Conservation (phyloP, 2,329 filamentous ascomycete species). For the Fusarium euwallaceae region DNA sequence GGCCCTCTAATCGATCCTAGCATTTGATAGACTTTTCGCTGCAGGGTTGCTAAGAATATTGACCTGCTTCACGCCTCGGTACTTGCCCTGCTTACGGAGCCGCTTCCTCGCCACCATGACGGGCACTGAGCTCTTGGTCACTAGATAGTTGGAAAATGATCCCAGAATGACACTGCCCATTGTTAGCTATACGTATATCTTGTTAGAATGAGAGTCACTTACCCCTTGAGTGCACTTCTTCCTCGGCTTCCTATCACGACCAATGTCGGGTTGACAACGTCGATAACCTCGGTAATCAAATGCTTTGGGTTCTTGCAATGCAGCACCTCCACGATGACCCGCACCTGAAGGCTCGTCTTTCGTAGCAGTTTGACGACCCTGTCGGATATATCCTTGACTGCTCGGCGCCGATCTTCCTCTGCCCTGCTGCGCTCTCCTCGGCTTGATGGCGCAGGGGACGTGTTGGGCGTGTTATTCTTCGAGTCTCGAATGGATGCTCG, state of each 20-base stretch:
- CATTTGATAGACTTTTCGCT: conserved; percentile 75
- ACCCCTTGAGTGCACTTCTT: conserved; percentile 93
- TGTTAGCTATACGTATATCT: conserved; percentile 48
- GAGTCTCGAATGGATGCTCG: conserved; percentile 50
- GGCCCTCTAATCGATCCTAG: conserved; percentile 76
- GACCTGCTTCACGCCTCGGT: conserved; percentile 79
- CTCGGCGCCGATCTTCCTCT: conserved; percentile 84
- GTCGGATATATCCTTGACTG: conserved; percentile 86
- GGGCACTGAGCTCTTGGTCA: conserved; percentile 95
- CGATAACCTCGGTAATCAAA: conserved; percentile 96
- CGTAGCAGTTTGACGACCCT: conserved; percentile 86
- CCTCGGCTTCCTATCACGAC: conserved; percentile 94
- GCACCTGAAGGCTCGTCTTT: conserved; percentile 92
- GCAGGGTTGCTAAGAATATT: conserved; percentile 84
- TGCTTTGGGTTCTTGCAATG: conserved; percentile 99
- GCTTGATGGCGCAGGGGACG: conserved; percentile 63
- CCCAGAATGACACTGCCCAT: conserved; percentile 84
- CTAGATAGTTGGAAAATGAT: conserved; percentile 96
- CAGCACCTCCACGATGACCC: conserved; percentile 94
- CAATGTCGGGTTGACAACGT: conserved; percentile 89
- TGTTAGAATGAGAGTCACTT: conserved; percentile 53
- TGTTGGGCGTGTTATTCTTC: conserved; percentile 51
- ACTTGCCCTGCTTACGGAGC: conserved; percentile 87
- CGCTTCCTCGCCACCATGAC: conserved; percentile 98
- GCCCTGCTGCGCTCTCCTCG: conserved; percentile 68